Percentiles rank a stretch among this genome's conserved stretches.
These are phyloP conservation scores for Picea engelmannii DNA, from an alignment of 83 land plant genomes.

Conservation along the genomic window DNA sequence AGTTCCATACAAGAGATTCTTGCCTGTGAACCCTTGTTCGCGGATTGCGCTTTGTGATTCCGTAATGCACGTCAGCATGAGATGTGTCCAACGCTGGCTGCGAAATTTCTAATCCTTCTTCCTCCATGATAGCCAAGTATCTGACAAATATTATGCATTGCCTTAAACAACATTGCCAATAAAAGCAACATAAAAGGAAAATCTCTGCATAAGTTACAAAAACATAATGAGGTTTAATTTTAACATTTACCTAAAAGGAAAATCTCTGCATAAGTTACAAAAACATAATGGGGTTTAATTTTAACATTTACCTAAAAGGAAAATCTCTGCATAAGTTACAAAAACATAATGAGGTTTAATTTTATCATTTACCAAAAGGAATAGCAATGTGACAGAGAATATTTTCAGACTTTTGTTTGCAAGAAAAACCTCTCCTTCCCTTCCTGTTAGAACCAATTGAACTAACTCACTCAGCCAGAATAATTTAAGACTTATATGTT, in stretches of 20 bases:
- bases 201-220: neutral
- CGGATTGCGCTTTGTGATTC: conserved; percentile 63
- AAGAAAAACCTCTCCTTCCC: neutral
- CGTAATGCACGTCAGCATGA: conserved; percentile 77
- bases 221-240: neutral
- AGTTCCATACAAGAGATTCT: neutral
- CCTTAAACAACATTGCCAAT: neutral
- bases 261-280: neutral
- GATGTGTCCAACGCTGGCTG: conserved; percentile 83
- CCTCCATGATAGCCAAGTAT: conserved; percentile 69
- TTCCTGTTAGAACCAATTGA: neutral
- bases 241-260: neutral
- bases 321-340: neutral
- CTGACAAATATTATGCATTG: conserved; percentile 25
- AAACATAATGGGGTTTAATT: neutral
- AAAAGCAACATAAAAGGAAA: neutral
- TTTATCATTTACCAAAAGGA: neutral
- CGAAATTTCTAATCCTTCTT: conserved; percentile 87
- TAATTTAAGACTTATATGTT: too few species aligned
- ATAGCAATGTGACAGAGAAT: neutral
- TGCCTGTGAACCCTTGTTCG: conserved; percentile 75
- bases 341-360: neutral
- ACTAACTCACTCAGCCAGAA: neutral
- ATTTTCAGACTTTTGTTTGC: neutral
- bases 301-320: neutral